Percentiles rank a stretch among this genome's conserved stretches.
Evolutionary conservation across 768 basidiomycete species (phyloP).

Genomic region (Crucibulum laeve): DNA sequence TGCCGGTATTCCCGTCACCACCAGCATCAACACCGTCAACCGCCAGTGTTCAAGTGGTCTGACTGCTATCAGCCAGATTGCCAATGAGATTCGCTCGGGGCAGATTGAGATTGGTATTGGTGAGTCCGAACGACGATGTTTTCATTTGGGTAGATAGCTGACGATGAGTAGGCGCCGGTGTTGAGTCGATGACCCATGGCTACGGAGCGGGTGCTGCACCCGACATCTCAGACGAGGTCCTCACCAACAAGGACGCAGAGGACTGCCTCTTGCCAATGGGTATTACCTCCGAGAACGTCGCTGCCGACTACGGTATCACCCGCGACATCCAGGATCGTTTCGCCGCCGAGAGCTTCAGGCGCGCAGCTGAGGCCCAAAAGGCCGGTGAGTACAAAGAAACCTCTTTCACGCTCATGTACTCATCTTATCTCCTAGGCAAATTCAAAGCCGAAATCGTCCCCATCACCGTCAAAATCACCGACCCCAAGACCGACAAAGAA

Average conservation of each 20-base stretch:
- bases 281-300: slow-evolving; percentile 93
- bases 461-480: slow-evolving; percentile 61
- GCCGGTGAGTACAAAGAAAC: too few species aligned
- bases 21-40: slow-evolving; percentile 79
- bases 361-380: slow-evolving; percentile 77
- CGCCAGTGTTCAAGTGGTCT: slow-evolving; percentile 89
- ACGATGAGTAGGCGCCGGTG: slow-evolving; percentile 60
- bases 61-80: slow-evolving; percentile 77
- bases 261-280: slow-evolving; percentile 91
- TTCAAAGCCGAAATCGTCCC: slow-evolving; percentile 86
- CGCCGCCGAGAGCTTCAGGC: slow-evolving; percentile 79
- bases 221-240: slow-evolving; percentile 60
- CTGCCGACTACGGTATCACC: slow-evolving; percentile 67
- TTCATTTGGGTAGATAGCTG: not conserved
- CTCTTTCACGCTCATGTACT: too few species aligned
- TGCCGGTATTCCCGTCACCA: slow-evolving; percentile 77
- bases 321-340: slow-evolving; percentile 82
- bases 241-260: slow-evolving; percentile 61
- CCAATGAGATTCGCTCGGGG: slow-evolving; percentile 70
- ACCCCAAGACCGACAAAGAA: slow-evolving; percentile 72
- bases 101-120: slow-evolving; percentile 91
- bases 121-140: slow-evolving; percentile 37
- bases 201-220: slow-evolving; percentile 58
- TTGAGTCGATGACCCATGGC: slow-evolving; percentile 86
- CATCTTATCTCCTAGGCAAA: too few species aligned